Base-by-base conservation (phyloP, 352 stramenopile species). In the Saprolegnia parasitica region DNA sequence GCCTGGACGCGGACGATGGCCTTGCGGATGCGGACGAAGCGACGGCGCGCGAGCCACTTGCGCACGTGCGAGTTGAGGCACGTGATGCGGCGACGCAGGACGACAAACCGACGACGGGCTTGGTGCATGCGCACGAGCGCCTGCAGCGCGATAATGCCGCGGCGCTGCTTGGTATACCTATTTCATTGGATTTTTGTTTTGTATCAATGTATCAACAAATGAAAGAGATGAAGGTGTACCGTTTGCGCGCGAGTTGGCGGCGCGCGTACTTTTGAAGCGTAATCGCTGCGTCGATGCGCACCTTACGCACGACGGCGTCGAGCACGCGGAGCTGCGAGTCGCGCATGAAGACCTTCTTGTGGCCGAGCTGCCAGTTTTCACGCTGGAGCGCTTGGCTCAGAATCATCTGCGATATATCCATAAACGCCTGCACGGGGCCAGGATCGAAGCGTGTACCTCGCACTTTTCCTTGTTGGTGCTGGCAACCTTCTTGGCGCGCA, bases 311-410 rank as follows among this genome's bases (percentile, higher is more conserved):
- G 72, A 93, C 85, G 29, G 92, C 93, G 57, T 96, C 87, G 20
- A 96, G 71, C 46, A 88, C 81, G 15, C 87, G 84, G 46, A 96
- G 71, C 56, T 94, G 86, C 39, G 82, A 89, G 65, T 96, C 87
- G 52, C 87, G 85, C 60, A 96, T 76, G 42, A 96, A 96, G 0
- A 96, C 87, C 58, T 96, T 96, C 66, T 93, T 92, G 77, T 96
- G 83, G 20, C 87, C 87, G 16, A 96, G 70, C 58, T 96, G 87
- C 87, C 87, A 96, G 65, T 93, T 96, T 46, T 93, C 83, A 26
- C 87, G 84, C 29, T 84, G 77, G 29, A 96, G 78, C 37, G 76
- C 72, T 52, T 88, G 87, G 5, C 78, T 78, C 58, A 96, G 68
- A 29, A 96, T 96, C 49, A 70, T 52, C 63, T 70, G 62, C 63